Percentiles rank a stretch among this genome's conserved stretches.
These are phyloP conservation scores for Aspergillus fumigatiaffinis DNA, from an alignment of 2,329 filamentous ascomycete species.

Conservation along the genomic window DNA sequence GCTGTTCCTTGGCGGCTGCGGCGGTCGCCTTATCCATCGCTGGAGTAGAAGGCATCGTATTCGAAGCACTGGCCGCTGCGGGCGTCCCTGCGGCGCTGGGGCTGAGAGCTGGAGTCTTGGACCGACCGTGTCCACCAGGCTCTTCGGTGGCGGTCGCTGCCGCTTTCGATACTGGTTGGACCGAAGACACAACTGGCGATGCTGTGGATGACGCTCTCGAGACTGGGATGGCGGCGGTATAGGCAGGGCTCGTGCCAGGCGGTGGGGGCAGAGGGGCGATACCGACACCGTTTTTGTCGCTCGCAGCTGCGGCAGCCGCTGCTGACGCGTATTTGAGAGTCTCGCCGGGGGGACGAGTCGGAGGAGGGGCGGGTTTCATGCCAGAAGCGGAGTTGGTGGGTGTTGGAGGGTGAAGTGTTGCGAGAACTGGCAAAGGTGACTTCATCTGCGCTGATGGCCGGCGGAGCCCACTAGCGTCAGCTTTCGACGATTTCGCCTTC, in stretches of 20 bases:
- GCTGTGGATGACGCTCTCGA: slow-evolving; percentile 55
- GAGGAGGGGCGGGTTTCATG: slow-evolving; percentile 92
- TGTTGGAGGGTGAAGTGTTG: slow-evolving; percentile 70
- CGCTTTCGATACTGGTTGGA: slow-evolving; percentile 44
- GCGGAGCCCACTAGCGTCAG: slow-evolving; percentile 59
- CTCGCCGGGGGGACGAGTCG: slow-evolving; percentile 79
- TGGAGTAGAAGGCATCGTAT: slow-evolving; percentile 44
- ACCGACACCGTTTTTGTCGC: slow-evolving; percentile 81
- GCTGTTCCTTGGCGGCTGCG: slow-evolving; percentile 36
- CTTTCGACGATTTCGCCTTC: slow-evolving; percentile 52
- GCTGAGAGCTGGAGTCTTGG: slow-evolving; percentile 51
- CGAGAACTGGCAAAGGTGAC: slow-evolving; percentile 86
- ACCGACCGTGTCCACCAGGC: slow-evolving; percentile 31
- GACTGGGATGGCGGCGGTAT: slow-evolving; percentile 47
- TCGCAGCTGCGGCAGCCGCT: slow-evolving; percentile 86
- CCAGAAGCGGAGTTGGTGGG: slow-evolving; percentile 48
- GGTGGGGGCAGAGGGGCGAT: slow-evolving; percentile 92
- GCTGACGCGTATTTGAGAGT: slow-evolving; percentile 95
- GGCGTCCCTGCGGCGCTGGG: slow-evolving; percentile 36
- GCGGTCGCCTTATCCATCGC: slow-evolving; percentile 46
- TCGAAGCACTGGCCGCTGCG: slow-evolving; percentile 33
- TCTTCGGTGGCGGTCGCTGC: slow-evolving; percentile 41
- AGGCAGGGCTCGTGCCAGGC: slow-evolving; percentile 59
- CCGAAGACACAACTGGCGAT: slow-evolving; percentile 51
- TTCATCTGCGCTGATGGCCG: slow-evolving; percentile 87